These are phyloP conservation scores for Proteromonas lacertae DNA, from an alignment of 352 stramenopile genomes.

Conservation along the genomic window DNA sequence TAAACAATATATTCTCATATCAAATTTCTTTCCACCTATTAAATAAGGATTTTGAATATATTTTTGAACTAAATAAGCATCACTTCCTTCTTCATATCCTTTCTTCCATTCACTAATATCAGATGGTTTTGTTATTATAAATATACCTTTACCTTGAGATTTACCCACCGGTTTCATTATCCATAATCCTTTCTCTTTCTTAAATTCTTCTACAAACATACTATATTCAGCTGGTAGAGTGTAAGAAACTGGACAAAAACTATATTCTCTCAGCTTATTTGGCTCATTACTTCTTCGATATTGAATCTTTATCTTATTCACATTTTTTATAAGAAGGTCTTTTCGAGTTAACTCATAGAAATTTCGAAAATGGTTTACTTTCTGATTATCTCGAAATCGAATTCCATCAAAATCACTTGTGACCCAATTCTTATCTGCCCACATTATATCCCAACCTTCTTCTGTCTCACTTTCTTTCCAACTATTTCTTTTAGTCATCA, in stretches of 20 bases:
- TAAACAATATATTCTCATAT: slow-evolving; percentile 54
- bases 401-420: slow-evolving; percentile 15
- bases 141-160: slow-evolving; percentile 28
- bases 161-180: slow-evolving; percentile 82
- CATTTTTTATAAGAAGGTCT: slow-evolving; percentile 32
- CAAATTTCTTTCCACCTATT: slow-evolving; percentile 70
- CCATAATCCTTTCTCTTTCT: slow-evolving; percentile 43
- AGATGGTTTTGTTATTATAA: slow-evolving; percentile 56
- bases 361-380: slow-evolving; percentile 62
- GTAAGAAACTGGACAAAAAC: slow-evolving; percentile 39
- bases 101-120: slow-evolving; percentile 66
- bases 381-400: slow-evolving; percentile 16
- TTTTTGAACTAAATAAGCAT: slow-evolving; percentile 62
- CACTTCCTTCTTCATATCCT: slow-evolving; percentile 20
- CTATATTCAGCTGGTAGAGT: slow-evolving; percentile 62
- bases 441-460: too few relatives aligned
- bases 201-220: slow-evolving; percentile 71
- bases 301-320: slow-evolving; percentile 43
- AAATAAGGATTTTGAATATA: slow-evolving; percentile 69
- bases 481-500: too few relatives aligned
- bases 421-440: slow-evolving; percentile 35
- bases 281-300: slow-evolving; percentile 20
- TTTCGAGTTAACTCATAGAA: slow-evolving; percentile 58
- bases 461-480: too few relatives aligned
- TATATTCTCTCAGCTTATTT: slow-evolving; percentile 11